Base-by-base conservation (phyloP, 1,284 basidiomycete genomes). In the Ceraceosorus bombacis region DNA sequence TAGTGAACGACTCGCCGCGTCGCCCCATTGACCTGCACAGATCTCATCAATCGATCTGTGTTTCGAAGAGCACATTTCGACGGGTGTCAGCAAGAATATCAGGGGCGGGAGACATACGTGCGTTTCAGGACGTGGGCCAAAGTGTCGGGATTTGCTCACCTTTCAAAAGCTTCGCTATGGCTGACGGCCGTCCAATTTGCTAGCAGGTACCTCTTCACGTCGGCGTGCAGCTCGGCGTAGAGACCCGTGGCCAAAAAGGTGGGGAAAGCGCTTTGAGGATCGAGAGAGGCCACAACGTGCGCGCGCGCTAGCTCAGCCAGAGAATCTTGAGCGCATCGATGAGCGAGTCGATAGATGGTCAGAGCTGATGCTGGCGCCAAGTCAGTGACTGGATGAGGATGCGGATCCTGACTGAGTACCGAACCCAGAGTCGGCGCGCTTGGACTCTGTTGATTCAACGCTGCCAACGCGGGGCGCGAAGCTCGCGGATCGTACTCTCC, bases 301-400 rank as follows among this genome's bases (percentile, higher is more conserved):
- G 87, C 84, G 58, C 88, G 78, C 2, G 88, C 86, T 6, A 90
- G 81, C 9, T 81, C 73, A 41, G 84, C 84, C 27, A 91, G 81
- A 7, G 81, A 82, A 4, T 83, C 82, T 79, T 90, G 84, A 7
- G 81, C 80, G 76, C 90, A 91, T 46, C 88, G 82, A 79, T 90
- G 88, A 8, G 88, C 87, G 12, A 90, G 81, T 70, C 87, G 85
- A 79, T 89, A 92, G 68, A 90, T 83, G 0, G 86, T 84, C 41
- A 92, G 79, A 1, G 88, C 87, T 0, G 66, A 66, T 0, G 69
- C 70, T 2, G 67, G 66, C 5, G 65, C 63, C 2, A 86, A 85
- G 3, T 82, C 71, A 6, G 82, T 78, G 2, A 85, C 84, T 1
- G 88, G 88, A 71, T 90, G 89, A 1, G 81, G 76, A 78, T 91